These are phyloP conservation scores for Polytrichum commune DNA, from an alignment of 225 moss, liverwort and hornwort genomes.

Conservation along the genomic window DNA sequence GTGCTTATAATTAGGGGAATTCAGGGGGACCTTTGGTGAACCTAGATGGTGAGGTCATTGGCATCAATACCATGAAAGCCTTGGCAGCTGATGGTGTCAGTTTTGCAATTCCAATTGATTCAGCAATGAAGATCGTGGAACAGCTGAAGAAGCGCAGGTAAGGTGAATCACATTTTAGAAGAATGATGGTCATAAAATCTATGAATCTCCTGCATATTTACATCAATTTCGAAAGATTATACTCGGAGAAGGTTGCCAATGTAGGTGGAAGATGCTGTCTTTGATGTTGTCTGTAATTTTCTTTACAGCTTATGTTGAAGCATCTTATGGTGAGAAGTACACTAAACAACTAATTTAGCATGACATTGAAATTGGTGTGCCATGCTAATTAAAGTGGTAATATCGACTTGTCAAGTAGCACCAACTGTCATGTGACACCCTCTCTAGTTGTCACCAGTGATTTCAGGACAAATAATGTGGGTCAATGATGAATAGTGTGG, in stretches of 20 bases:
- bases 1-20: conserved; percentile 52
- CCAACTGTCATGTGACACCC: too few relatives aligned
- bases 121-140: conserved; percentile 70
- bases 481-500: too few relatives aligned
- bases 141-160: conserved; percentile 57
- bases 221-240: too few relatives aligned
- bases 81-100: conserved; percentile 85
- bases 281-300: too few relatives aligned
- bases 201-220: neutral
- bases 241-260: neutral
- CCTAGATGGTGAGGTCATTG: conserved; percentile 93
- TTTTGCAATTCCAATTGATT: conserved; percentile 94
- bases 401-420: too few relatives aligned
- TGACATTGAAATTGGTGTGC: too few relatives aligned
- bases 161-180: neutral
- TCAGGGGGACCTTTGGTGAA: conserved; percentile 90
- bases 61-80: conserved; percentile 94
- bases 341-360: too few relatives aligned
- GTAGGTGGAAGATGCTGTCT: neutral
- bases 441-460: too few relatives aligned
- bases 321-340: too few relatives aligned
- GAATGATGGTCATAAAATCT: neutral
- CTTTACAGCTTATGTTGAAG: too few relatives aligned
- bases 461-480: too few relatives aligned
- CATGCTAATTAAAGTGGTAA: too few relatives aligned